Base-by-base conservation (phyloP, 768 basidiomycete genomes). In the Amanita brunnescens region DNA sequence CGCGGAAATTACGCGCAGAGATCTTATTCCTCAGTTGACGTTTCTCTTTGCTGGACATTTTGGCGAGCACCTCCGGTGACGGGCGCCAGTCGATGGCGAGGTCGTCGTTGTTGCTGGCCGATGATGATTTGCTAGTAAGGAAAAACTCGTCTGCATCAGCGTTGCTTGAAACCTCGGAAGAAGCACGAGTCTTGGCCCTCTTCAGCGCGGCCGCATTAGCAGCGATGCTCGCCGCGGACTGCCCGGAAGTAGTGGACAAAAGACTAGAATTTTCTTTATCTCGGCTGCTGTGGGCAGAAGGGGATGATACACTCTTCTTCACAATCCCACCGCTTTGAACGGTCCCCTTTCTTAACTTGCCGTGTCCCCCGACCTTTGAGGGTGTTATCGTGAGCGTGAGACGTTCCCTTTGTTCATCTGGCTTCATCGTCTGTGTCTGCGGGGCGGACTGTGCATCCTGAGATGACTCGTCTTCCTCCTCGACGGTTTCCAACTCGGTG, bases 11-110 rank as follows among this genome's bases (percentile, higher is more conserved):
- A 49, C 94, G 72, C 0, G 95, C 95, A 57, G 84, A 87, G 59
- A 97, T 92, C 82, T 99, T 99, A 72, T 99, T 99, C 46, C 95
- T 67, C 38, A 98, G 71, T 66, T 98, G 95, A 7, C 96, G 72
- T 68, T 98, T 98, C 73, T 98, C 94, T 70, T 95, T 97, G 61
- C 83, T 86, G 5, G 82, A 81, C 80, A 99, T 87, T 67, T 91
- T 97, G 63, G 89, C 85, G 71, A 97, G 96, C 55, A 93, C 92
- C 57, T 96, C 95, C 0, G 92, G 86, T 3, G 81, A 78, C 6
- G 90, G 91, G 44, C 89, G 78, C 87, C 89, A 91, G 58, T 91
- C 87, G 29, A 85, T 85, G 13, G 82, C 75, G 4, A 82, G 65
- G 21, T 79, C 77, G 40, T 80, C 76, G 5, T 78, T 73, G 34